Evolutionary conservation across 2,329 filamentous ascomycete genomes (phyloP), one percentile per base, ranked within the genome.

Genomic region (Penicillium verrucosum): DNA sequence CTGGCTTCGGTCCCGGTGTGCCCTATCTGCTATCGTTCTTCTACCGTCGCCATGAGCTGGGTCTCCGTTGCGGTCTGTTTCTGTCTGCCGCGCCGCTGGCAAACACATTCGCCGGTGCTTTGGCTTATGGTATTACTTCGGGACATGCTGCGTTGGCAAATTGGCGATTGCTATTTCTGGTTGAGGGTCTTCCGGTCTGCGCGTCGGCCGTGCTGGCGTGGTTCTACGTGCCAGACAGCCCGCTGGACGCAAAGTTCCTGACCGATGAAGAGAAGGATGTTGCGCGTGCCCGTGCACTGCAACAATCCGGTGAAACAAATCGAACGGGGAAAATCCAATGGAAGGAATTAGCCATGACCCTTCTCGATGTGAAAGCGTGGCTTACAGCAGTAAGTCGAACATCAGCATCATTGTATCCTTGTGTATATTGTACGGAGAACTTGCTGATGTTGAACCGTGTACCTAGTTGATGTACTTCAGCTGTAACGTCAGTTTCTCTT

Each of bases 51-150:
- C 75, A 82, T 36, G 81, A 83, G 61, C 71, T 85, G 12, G 83
- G 83, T 32, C 73, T 85, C 30, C 75, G 83, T 3, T 80, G 79
- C 50, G 83, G 82, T 2, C 67, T 86, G 23, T 86, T 85, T 60
- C 62, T 81, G 12, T 76, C 77, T 21, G 76, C 77, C 0, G 85
- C 86, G 0, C 86, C 87, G 1, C 80, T 96, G 4, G 90, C 91
- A 1, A 94, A 90, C 41, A 87, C 86, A 1, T 92, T 95, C 69
- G 89, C 90, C 0, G 86, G 86, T 2, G 85, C 84, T 3, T 75
- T 88, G 6, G 85, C 85, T 1, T 88, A 85, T 56, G 84, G 81
- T 5, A 87, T 89, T 67, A 85, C 85, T 9, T 82, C 82, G 29
- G 83, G 85, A 12, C 77, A 81, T 63, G 76, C 78, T 2, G 69